phyloP scores from a whole-genome alignment of 192 early-diverging fungal species.

The Endogone sp. region DNA sequence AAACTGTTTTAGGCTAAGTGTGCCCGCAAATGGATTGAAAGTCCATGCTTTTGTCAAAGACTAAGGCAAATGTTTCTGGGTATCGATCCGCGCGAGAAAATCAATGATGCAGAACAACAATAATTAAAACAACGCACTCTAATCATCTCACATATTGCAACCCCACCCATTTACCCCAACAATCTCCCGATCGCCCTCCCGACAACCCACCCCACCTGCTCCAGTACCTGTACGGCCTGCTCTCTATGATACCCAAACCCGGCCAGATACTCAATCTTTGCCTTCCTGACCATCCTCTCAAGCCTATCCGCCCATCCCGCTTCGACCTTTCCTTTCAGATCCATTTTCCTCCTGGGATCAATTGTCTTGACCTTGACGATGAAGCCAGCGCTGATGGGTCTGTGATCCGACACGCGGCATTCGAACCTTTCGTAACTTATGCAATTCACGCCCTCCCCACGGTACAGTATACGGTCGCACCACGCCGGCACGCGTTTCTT shows the following conservation, averaged over 20 bases:
- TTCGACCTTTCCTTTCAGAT: constrained; percentile 43
- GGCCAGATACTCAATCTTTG: constrained; percentile 32
- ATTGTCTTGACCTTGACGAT: constrained; percentile 55
- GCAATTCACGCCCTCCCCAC: constrained; percentile 37
- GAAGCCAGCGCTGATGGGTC: constrained; percentile 75
- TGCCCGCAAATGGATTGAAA: too few species aligned
- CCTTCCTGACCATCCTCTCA: constrained; percentile 29
- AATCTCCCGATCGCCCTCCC: background rate
- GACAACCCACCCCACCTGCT: background rate
- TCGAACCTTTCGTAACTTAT: constrained; percentile 25
- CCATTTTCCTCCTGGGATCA: constrained; percentile 42
- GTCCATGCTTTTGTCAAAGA: too few species aligned
- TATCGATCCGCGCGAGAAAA: too few species aligned
- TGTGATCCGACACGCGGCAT: constrained; percentile 77
- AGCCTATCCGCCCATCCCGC: constrained; percentile 38
- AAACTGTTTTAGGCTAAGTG: too few species aligned
- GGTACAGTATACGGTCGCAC: constrained; percentile 90
- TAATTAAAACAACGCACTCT: too few species aligned
- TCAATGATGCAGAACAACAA: too few species aligned
- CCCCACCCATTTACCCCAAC: too few species aligned
- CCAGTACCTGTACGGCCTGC: constrained; percentile 19
- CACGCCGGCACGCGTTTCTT: constrained; percentile 93
- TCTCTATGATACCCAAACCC: constrained; percentile 30
- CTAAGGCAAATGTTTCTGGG: too few species aligned
- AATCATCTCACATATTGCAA: too few species aligned